These are phyloP conservation scores for Tylopilus plumbeoviolaceoides DNA, from an alignment of 768 basidiomycete species.

Conservation along the genomic window DNA sequence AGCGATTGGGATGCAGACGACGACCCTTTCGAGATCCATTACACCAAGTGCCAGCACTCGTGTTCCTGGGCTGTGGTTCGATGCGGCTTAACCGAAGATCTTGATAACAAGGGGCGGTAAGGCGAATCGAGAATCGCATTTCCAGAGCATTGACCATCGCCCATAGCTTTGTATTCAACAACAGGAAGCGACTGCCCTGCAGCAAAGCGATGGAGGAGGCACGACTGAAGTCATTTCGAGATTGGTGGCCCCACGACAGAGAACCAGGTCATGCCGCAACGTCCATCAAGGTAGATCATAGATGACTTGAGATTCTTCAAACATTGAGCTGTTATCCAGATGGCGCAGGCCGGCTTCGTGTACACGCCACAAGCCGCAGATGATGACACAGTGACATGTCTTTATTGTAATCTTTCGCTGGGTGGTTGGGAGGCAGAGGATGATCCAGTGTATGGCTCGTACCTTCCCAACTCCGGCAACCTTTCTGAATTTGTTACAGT, in stretches of 20 bases:
- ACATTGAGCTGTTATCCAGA: conserved; percentile 33
- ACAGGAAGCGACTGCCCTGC: conserved; percentile 60
- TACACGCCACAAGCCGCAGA: conserved; percentile 63
- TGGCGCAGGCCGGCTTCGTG: conserved; percentile 88
- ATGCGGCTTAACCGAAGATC: conserved; percentile 61
- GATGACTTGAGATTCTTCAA: not conserved
- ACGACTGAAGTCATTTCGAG: conserved; percentile 61
- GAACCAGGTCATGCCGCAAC: conserved; percentile 61
- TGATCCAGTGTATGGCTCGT: conserved; percentile 71
- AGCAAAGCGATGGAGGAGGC: conserved; percentile 70
- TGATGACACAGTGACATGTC: conserved; percentile 81
- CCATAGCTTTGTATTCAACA: conserved; percentile 53
- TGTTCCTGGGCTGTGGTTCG: conserved; percentile 83
- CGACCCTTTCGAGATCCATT: conserved; percentile 85
- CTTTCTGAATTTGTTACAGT: conserved; percentile 33
- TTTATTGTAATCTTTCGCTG: conserved; percentile 77
- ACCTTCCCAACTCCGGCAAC: not conserved
- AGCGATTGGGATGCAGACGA: conserved; percentile 83
- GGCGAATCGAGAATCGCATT: conserved; percentile 14
- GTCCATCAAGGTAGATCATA: conserved; percentile 55
- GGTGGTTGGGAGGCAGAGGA: conserved; percentile 87
- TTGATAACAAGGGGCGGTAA: conserved; percentile 55
- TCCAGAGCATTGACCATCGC: not conserved
- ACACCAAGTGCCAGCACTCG: conserved; percentile 54
- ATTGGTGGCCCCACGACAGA: conserved; percentile 79